Conservation (phyloP, 345 rosid species). For the Murraya paniculata region DNA sequence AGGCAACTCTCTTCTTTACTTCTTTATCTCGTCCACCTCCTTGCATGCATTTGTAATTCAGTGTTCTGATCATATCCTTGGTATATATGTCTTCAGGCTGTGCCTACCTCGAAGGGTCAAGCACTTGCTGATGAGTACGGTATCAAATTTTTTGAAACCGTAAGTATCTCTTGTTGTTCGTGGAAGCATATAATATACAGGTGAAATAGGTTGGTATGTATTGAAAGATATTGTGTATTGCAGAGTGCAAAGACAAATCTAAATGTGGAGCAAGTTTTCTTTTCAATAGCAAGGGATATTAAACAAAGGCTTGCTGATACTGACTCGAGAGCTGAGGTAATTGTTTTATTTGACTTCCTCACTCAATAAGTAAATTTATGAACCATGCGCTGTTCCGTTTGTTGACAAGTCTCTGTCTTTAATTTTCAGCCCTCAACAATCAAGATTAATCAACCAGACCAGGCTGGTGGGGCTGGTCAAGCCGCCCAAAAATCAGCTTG, state of each 20-base stretch:
- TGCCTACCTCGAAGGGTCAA: slow-evolving; percentile 94
- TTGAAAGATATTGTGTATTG: slow-evolving; percentile 25
- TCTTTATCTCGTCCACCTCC: slow-evolving; percentile 2
- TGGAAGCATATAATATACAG: background rate
- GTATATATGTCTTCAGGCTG: slow-evolving; percentile 55
- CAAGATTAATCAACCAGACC: slow-evolving; percentile 69
- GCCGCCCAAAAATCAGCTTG: slow-evolving; percentile 75
- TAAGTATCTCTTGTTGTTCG: slow-evolving; percentile 31
- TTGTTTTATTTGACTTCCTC: slow-evolving; percentile 1
- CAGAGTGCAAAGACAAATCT: slow-evolving; percentile 98
- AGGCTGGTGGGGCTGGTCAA: slow-evolving; percentile 57
- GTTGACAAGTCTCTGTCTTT: background rate
- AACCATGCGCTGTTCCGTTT: background rate
- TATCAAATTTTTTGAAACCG: slow-evolving; percentile 95
- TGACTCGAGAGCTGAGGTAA: slow-evolving; percentile 76
- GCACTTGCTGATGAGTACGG: slow-evolving; percentile 99
- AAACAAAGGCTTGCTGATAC: slow-evolving; percentile 89
- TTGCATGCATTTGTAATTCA: background rate
- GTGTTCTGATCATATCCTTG: background rate
- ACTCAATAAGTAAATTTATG: background rate
- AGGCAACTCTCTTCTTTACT: background rate
- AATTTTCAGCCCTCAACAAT: slow-evolving; percentile 65
- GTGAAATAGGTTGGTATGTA: background rate
- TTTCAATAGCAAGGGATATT: slow-evolving; percentile 89
- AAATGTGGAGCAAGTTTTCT: slow-evolving; percentile 93